These are phyloP conservation scores for Karstenula rhodostoma DNA, from an alignment of 2,329 filamentous ascomycete species.

Conservation along the genomic window DNA sequence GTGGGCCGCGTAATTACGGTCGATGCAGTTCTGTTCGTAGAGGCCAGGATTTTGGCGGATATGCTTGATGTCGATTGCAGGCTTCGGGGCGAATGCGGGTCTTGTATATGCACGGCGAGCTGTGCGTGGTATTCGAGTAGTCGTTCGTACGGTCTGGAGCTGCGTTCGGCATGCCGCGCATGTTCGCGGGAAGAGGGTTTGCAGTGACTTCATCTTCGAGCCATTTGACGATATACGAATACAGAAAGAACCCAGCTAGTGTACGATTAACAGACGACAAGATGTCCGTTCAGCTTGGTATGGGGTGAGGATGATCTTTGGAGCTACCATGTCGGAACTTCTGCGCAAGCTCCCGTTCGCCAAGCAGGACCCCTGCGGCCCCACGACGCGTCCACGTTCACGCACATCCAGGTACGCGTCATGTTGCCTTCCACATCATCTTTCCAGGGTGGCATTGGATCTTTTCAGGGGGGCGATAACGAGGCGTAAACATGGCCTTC, in stretches of 20 bases:
- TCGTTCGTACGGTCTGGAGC: constrained; percentile 5
- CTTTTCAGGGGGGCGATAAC: background rate
- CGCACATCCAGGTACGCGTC: background rate
- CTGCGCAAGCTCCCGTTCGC: constrained; percentile 11
- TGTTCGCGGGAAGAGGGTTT: constrained; percentile 23
- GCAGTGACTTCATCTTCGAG: constrained; percentile 34
- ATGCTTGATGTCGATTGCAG: constrained; percentile 83
- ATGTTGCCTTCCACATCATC: background rate
- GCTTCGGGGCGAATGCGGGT: constrained; percentile 78
- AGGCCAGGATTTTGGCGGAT: constrained; percentile 85
- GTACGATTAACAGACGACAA: background rate
- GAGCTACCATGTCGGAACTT: constrained; percentile 19
- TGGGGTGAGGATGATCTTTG: background rate
- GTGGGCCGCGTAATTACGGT: constrained; percentile 78
- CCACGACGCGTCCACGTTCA: constrained; percentile 5
- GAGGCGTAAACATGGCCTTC: background rate
- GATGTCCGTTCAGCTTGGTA: background rate
- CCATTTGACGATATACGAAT: background rate
- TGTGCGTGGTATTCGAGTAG: constrained; percentile 40
- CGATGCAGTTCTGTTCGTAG: constrained; percentile 82
- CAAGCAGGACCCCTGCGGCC: constrained; percentile 20
- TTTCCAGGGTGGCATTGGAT: background rate
- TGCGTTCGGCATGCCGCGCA: constrained; percentile 24
- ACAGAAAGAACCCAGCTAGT: background rate
- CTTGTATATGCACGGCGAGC: constrained; percentile 57